These are phyloP conservation scores for Echeveria elegans DNA, from an alignment of 164 flowering plant species.

Conservation along the genomic window DNA sequence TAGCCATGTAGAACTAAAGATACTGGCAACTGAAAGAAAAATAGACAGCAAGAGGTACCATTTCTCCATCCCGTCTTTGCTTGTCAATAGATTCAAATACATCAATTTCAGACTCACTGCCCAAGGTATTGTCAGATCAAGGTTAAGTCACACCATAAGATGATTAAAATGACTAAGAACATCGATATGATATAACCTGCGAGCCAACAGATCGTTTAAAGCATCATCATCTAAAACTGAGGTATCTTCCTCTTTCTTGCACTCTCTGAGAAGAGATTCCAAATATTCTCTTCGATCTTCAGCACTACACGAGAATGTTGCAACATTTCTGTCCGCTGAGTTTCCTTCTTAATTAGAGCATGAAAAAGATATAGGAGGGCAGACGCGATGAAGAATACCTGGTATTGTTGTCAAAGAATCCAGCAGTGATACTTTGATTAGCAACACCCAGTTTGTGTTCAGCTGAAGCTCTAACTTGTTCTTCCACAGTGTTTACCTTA, in stretches of 20 bases:
- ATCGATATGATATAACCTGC: constrained; percentile 42
- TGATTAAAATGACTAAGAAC: not conserved
- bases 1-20: not conserved
- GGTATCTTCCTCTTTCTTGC: constrained; percentile 93
- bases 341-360: not conserved
- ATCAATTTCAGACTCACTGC: constrained; percentile 93
- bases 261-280: constrained; percentile 89
- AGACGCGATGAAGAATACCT: constrained; percentile 33
- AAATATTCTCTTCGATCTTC: constrained; percentile 97
- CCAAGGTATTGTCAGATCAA: not conserved
- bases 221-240: constrained; percentile 90
- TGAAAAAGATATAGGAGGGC: not conserved
- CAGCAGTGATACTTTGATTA: constrained; percentile 99
- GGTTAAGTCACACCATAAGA: not conserved
- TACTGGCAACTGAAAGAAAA: constrained; percentile 7
- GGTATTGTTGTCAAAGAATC: constrained; percentile 95
- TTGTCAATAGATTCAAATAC: constrained; percentile 85
- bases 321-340: not conserved
- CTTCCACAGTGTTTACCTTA: constrained; percentile 93
- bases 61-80: constrained; percentile 65
- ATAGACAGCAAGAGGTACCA: constrained; percentile 27
- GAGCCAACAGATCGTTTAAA: constrained; percentile 79
- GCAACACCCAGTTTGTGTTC: constrained; percentile 99
- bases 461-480: constrained; percentile 98
- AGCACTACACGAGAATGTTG: constrained; percentile 48